These are phyloP conservation scores for Pseudozyma tsukubaensis DNA, from an alignment of 1,284 basidiomycete species.

Conservation along the genomic window DNA sequence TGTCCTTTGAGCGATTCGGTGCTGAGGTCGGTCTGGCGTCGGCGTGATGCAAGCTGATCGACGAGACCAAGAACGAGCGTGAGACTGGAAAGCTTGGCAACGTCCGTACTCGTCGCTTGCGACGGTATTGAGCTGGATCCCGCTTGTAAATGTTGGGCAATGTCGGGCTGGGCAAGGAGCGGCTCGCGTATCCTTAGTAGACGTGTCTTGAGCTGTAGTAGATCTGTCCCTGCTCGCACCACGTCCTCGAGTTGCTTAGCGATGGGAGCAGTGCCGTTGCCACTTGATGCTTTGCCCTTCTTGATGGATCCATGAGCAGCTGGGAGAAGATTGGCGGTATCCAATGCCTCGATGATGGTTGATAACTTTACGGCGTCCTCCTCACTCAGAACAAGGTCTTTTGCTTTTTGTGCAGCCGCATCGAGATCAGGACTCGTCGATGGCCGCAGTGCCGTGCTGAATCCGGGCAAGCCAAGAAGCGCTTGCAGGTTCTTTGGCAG, in stretches of 20 bases:
- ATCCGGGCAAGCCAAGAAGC: conserved; percentile 34
- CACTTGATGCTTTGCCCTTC: conserved; percentile 17
- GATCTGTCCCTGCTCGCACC: conserved; percentile 19
- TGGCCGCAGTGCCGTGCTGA: conserved; percentile 1
- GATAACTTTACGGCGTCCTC: conserved; percentile 25
- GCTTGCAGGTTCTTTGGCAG: conserved; percentile 23
- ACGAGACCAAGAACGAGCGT: conserved; percentile 38
- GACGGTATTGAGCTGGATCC: conserved; percentile 2
- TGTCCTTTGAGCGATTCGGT: conserved; percentile 24
- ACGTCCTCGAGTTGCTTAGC: conserved; percentile 9
- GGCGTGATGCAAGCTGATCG: conserved; percentile 41
- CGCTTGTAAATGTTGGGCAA: conserved; percentile 14
- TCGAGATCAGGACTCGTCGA: background rate
- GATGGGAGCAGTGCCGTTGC: background rate
- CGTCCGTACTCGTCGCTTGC: conserved; percentile 9
- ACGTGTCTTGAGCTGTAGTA: conserved; percentile 29
- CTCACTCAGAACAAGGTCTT: conserved; percentile 26
- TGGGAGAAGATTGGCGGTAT: conserved; percentile 8
- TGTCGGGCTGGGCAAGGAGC: conserved; percentile 20
- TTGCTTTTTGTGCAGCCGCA: conserved; percentile 7
- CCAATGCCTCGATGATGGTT: conserved; percentile 16
- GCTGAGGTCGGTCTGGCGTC: conserved; percentile 22
- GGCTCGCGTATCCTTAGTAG: conserved; percentile 22
- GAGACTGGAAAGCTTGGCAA: conserved; percentile 23
- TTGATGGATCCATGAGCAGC: background rate